A percentile compares a stretch with the other conserved stretches of the same genome.
phyloP scores from a whole-genome alignment of 495 filamentous ascomycete genomes.

The Penicillium nucicola region DNA sequence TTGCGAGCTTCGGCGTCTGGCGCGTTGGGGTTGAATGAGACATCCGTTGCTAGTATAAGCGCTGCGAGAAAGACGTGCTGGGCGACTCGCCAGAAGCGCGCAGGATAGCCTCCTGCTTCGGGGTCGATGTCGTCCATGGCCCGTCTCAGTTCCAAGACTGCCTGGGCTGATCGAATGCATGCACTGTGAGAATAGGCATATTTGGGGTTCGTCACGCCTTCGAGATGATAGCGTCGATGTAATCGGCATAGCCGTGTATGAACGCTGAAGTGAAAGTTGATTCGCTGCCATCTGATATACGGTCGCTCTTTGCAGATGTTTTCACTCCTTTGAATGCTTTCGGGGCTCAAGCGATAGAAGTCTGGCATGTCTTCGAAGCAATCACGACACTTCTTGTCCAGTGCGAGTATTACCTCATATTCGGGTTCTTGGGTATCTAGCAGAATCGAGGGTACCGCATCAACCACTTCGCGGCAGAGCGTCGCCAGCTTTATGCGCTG shows the following conservation, averaged over 20 bases:
- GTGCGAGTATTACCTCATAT: slow-evolving; percentile 20
- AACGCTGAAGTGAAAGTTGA: slow-evolving; percentile 19
- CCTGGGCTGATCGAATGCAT: slow-evolving; percentile 27
- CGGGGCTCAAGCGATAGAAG: slow-evolving; percentile 19
- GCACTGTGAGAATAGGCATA: slow-evolving; percentile 26
- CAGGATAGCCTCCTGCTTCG: slow-evolving; percentile 9
- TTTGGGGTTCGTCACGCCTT: slow-evolving; percentile 21
- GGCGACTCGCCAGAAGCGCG: slow-evolving; percentile 22
- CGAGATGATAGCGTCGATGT: slow-evolving; percentile 28
- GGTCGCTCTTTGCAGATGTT: slow-evolving; percentile 21
- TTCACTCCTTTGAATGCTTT: slow-evolving; percentile 18
- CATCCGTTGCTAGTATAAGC: slow-evolving; percentile 26
- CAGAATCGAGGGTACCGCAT: slow-evolving; percentile 20
- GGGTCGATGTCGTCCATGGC: slow-evolving; percentile 21
- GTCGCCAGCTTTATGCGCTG: slow-evolving; percentile 19
- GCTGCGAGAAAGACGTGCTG: slow-evolving; percentile 30
- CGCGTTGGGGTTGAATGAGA: slow-evolving; percentile 23
- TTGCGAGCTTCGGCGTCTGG: slow-evolving; percentile 20
- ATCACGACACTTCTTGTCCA: slow-evolving; percentile 19
- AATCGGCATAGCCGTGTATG: slow-evolving; percentile 27
- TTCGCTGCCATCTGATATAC: slow-evolving; percentile 23
- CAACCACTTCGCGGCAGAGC: slow-evolving; percentile 29
- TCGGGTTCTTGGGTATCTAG: slow-evolving; percentile 17
- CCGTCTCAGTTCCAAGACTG: slow-evolving; percentile 23
- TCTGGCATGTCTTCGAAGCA: slow-evolving; percentile 16